These are phyloP conservation scores for Kazachstania sp. DNA, from an alignment of 1,139 yeast genomes.

Conservation along the genomic window DNA sequence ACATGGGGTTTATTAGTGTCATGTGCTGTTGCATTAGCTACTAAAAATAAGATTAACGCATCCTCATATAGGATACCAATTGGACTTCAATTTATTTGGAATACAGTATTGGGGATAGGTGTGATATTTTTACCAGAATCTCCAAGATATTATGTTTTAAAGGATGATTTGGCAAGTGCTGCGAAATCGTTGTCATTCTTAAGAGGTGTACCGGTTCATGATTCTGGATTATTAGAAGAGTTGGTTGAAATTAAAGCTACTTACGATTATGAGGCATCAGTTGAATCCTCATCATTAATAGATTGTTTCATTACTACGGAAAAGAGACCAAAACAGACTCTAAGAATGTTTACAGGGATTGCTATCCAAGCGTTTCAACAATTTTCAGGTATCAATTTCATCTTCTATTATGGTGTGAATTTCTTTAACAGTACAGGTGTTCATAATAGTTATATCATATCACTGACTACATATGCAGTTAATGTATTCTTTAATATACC, in stretches of 20 bases:
- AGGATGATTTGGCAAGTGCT: conserved; percentile 56
- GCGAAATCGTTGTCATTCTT: conserved; percentile 51
- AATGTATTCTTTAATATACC: conserved; percentile 65
- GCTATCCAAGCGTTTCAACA: conserved; percentile 67
- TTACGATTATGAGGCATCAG: conserved; percentile 64
- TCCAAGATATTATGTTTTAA: conserved; percentile 62
- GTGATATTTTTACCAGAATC: conserved; percentile 67
- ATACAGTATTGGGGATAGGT: conserved; percentile 50
- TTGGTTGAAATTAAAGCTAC: conserved; percentile 72
- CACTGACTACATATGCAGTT: conserved; percentile 64
- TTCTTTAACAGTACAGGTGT: conserved; percentile 60
- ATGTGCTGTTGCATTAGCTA: conserved; percentile 72
- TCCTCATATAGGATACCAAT: conserved; percentile 70
- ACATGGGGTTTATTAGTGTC: conserved; percentile 77
- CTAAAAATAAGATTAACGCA: conserved; percentile 44
- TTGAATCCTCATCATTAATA: conserved; percentile 44
- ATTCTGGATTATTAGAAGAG: conserved; percentile 63
- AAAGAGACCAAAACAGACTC: conserved; percentile 54
- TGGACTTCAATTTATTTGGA: conserved; percentile 66
- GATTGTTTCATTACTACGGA: conserved; percentile 64
- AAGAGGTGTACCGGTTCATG: conserved; percentile 52
- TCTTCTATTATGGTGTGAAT: conserved; percentile 71
- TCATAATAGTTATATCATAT: conserved; percentile 52
- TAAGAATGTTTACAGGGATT: conserved; percentile 62
- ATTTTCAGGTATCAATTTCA: conserved; percentile 70